Evolutionary conservation across 768 basidiomycete species (phyloP).

Genomic region (Leccinum disarticulatum): DNA sequence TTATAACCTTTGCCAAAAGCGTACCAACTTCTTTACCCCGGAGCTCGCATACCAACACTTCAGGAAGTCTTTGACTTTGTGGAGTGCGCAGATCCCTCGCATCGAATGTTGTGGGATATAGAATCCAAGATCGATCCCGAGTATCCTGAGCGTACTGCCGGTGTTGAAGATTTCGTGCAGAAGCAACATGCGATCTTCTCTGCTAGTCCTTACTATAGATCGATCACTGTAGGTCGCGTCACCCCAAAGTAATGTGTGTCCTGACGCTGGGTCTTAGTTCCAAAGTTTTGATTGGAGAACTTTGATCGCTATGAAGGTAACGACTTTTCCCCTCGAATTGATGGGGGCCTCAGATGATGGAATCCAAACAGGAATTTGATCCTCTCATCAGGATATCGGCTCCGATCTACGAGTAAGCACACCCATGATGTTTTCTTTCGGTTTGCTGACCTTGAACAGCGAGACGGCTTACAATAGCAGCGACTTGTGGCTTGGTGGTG

Average conservation of each 20-base stretch:
- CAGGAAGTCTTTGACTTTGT: slow-evolving; percentile 76
- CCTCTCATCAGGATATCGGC: slow-evolving; percentile 59
- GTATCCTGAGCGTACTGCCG: slow-evolving; percentile 49
- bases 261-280: slow-evolving; percentile 43
- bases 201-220: slow-evolving; percentile 56
- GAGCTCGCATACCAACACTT: slow-evolving; percentile 70
- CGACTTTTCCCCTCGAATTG: background rate
- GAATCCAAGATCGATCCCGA: slow-evolving; percentile 72
- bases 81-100: slow-evolving; percentile 65
- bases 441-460: slow-evolving; percentile 26
- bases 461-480: slow-evolving; percentile 42
- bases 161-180: slow-evolving; percentile 59
- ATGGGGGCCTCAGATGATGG: background rate
- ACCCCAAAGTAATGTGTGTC: background rate
- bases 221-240: slow-evolving; percentile 55
- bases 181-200: slow-evolving; percentile 59
- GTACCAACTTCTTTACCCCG: slow-evolving; percentile 63
- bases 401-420: slow-evolving; percentile 58
- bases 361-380: slow-evolving; percentile 48
- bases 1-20: too few relatives aligned
- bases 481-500: slow-evolving; percentile 70
- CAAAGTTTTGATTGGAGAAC: slow-evolving; percentile 87
- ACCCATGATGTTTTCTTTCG: background rate
- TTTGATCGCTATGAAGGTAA: slow-evolving; percentile 67
- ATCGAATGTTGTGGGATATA: slow-evolving; percentile 68